phyloP scores from a whole-genome alignment of 805 yeast species.

The Pichia nanzhaoensis region DNA sequence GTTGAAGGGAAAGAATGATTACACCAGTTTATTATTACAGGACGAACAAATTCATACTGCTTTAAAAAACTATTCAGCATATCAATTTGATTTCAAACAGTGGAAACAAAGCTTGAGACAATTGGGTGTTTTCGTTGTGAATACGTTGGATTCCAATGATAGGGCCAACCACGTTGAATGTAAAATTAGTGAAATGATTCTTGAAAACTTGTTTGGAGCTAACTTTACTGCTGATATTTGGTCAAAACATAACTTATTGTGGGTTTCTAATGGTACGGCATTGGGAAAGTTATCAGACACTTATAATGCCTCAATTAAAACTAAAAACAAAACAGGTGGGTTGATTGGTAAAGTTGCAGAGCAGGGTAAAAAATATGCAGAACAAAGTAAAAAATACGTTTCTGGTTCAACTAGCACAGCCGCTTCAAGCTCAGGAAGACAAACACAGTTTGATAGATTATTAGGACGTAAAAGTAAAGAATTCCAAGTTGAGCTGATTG shows the following conservation, averaged over 20 bases:
- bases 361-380: slow-evolving; percentile 30
- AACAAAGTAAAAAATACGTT: slow-evolving; percentile 12
- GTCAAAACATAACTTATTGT: slow-evolving; percentile 36
- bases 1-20: slow-evolving; percentile 27
- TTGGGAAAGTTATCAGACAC: slow-evolving; percentile 35
- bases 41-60: slow-evolving; percentile 20
- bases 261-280: slow-evolving; percentile 41
- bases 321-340: slow-evolving; percentile 38
- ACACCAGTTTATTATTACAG: slow-evolving; percentile 17
- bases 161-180: slow-evolving; percentile 45
- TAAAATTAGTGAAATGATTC: slow-evolving; percentile 41
- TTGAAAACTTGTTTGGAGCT: slow-evolving; percentile 41
- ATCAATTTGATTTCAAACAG: slow-evolving; percentile 34
- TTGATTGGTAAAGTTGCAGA: slow-evolving; percentile 38
- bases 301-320: slow-evolving; percentile 32
- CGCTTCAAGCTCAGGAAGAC: slow-evolving; percentile 19
- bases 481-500: slow-evolving; percentile 36
- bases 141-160: slow-evolving; percentile 42
- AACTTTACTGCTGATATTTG: slow-evolving; percentile 30
- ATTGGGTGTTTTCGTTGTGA: slow-evolving; percentile 43
- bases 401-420: slow-evolving; percentile 14
- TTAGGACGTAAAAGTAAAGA: slow-evolving; percentile 44
- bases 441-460: slow-evolving; percentile 35
- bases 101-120: slow-evolving; percentile 39
- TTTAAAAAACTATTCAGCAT: slow-evolving; percentile 41